Evolutionary conservation across 2,329 filamentous ascomycete species (phyloP).

Genomic region (Exophiala lecanii-corni): DNA sequence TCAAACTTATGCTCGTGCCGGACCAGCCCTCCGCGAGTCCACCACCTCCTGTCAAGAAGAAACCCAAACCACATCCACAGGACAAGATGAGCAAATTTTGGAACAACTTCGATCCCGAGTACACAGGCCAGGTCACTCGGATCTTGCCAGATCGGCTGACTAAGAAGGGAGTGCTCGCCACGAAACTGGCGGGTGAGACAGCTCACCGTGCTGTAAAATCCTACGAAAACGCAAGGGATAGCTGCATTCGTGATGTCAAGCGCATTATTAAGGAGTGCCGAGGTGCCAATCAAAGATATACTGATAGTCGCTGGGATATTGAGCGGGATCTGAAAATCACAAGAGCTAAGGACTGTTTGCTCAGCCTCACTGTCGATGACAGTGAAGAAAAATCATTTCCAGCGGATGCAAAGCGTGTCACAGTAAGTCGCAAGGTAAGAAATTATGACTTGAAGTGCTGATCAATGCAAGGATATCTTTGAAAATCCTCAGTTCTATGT

Average conservation of each 20-base stretch:
- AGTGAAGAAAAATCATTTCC: slow-evolving; percentile 46
- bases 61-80: slow-evolving; percentile 56
- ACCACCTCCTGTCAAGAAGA: slow-evolving; percentile 33
- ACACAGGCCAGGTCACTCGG: slow-evolving; percentile 67
- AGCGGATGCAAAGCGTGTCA: slow-evolving; percentile 69
- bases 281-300: slow-evolving; percentile 77
- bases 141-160: slow-evolving; percentile 56
- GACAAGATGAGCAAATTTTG: slow-evolving; percentile 68
- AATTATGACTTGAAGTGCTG: slow-evolving; percentile 5
- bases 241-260: slow-evolving; percentile 60
- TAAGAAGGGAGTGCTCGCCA: slow-evolving; percentile 60
- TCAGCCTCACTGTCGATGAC: slow-evolving; percentile 38
- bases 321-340: slow-evolving; percentile 64
- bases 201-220: slow-evolving; percentile 59
- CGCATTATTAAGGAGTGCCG: slow-evolving; percentile 62
- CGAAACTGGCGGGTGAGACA: slow-evolving; percentile 52
- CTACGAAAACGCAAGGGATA: slow-evolving; percentile 66
- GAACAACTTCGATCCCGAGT: slow-evolving; percentile 66
- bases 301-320: slow-evolving; percentile 85
- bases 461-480: slow-evolving; percentile 60
- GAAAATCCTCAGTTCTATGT: slow-evolving; percentile 72
- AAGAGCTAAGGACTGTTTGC: slow-evolving; percentile 47
- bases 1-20: slow-evolving; percentile 22
- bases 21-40: slow-evolving; percentile 13
- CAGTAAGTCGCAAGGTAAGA: slow-evolving; percentile 34